phyloP scores from a whole-genome alignment of 306 rosid genomes.

The Cucumis sativus region DNA sequence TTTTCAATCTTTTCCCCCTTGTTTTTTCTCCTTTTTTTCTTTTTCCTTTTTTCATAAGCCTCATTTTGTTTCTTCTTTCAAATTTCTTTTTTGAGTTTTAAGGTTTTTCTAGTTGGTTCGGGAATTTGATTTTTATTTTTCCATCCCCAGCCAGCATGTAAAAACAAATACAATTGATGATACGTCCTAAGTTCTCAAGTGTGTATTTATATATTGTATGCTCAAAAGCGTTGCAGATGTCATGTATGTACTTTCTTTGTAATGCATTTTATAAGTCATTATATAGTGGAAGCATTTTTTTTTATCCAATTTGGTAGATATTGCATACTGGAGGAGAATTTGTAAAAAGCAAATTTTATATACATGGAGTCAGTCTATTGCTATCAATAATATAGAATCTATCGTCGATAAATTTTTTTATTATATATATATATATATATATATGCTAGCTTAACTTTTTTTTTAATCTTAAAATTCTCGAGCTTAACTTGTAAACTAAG shows the following conservation, averaged over 20 bases:
- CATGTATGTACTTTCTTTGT: not conserved
- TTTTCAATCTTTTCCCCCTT: not conserved
- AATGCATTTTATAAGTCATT: not conserved
- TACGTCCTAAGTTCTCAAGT: not conserved
- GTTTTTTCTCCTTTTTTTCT: conserved; percentile 8
- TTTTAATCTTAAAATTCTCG: too few relatives aligned
- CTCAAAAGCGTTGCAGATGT: not conserved
- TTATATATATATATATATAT: too few relatives aligned
- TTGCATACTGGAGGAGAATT: too few relatives aligned
- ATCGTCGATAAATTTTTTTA: too few relatives aligned
- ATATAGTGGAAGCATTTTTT: not conserved
- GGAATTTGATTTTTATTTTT: conserved; percentile 43
- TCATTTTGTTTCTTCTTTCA: conserved; percentile 27
- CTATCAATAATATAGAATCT: too few relatives aligned
- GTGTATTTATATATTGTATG: not conserved
- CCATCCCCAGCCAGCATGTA: conserved; percentile 44
- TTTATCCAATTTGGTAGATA: not conserved
- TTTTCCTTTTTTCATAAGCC: conserved; percentile 25
- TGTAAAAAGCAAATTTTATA: too few relatives aligned
- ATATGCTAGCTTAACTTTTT: too few relatives aligned
- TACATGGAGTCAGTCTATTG: too few relatives aligned
- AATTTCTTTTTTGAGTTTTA: not conserved
- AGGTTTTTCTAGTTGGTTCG: conserved; percentile 31
- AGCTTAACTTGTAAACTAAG: too few relatives aligned
- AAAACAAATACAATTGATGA: conserved; percentile 5